Percentiles rank a stretch among this genome's conserved stretches.
Conservation (phyloP, 768 basidiomycete species). For the Boletus tylopilopsis region DNA sequence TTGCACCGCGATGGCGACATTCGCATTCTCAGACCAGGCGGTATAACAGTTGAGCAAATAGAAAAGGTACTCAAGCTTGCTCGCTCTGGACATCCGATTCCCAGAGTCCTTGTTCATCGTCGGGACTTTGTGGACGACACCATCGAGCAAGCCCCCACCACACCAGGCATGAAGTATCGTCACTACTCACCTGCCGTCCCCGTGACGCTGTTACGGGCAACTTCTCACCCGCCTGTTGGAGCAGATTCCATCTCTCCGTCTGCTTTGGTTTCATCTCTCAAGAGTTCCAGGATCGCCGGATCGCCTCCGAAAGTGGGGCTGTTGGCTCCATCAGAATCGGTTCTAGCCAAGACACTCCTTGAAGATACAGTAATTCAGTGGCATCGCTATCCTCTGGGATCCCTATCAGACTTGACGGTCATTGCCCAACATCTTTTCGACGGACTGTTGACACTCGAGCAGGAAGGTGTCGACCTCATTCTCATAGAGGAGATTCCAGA, state of each 20-base stretch:
- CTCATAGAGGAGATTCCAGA: slow-evolving; percentile 82
- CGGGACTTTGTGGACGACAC: slow-evolving; percentile 69
- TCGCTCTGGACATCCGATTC: slow-evolving; percentile 37
- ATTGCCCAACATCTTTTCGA: slow-evolving; percentile 85
- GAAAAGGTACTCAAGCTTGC: slow-evolving; percentile 50
- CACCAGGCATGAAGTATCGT: slow-evolving; percentile 98
- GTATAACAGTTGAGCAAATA: slow-evolving; percentile 87
- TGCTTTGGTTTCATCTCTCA: slow-evolving; percentile 44
- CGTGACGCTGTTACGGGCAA: slow-evolving; percentile 66
- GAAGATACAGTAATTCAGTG: slow-evolving; percentile 44
- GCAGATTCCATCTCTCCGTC: slow-evolving; percentile 28
- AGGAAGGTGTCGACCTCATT: slow-evolving; percentile 72
- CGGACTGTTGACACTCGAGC: slow-evolving; percentile 78
- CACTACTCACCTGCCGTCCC: slow-evolving; percentile 94
- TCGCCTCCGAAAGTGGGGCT: slow-evolving; percentile 54
- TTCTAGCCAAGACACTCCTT: slow-evolving; percentile 29
- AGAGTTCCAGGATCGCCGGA: slow-evolving; percentile 11
- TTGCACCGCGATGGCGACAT: slow-evolving; percentile 69
- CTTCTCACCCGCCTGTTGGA: slow-evolving; percentile 39
- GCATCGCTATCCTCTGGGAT: slow-evolving; percentile 51
- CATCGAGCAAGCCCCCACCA: slow-evolving; percentile 81
- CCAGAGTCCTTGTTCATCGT: slow-evolving; percentile 70
- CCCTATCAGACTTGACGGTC: slow-evolving; percentile 52
- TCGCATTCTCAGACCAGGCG: slow-evolving; percentile 86
- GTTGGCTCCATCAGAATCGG: slow-evolving; percentile 59